These are phyloP conservation scores for Oryza meyeriana DNA, from an alignment of 176 grass and related monocot species.

Conservation along the genomic window DNA sequence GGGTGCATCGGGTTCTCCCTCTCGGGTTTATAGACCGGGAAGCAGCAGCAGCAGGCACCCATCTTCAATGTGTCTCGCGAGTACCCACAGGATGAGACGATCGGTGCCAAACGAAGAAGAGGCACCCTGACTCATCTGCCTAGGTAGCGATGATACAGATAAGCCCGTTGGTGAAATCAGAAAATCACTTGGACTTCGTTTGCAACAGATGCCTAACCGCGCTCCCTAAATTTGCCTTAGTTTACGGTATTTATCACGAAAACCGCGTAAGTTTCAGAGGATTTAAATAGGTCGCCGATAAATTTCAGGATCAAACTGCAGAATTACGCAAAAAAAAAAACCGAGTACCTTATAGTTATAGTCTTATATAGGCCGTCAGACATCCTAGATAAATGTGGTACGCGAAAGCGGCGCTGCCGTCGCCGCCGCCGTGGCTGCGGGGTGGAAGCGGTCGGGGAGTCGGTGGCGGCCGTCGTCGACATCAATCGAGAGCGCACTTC, in stretches of 20 bases:
- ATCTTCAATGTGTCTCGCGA: conserved; percentile 23
- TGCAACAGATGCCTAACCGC: neutral
- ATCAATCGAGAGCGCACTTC: neutral
- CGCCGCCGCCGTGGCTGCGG: too few species aligned
- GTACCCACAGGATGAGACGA: neutral
- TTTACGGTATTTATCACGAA: neutral
- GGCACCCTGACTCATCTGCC: neutral
- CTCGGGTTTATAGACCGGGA: conserved; percentile 7
- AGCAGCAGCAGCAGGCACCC: conserved; percentile 41
- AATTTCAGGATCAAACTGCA: neutral
- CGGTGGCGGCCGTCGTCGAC: neutral
- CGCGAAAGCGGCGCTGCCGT: too few species aligned
- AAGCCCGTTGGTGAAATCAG: neutral
- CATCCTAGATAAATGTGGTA: too few species aligned
- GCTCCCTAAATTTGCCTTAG: neutral
- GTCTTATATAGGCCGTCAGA: too few species aligned
- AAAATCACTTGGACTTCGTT: neutral
- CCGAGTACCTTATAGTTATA: neutral
- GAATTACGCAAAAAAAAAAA: neutral
- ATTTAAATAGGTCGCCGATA: neutral
- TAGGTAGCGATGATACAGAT: neutral
- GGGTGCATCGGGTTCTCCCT: conserved; percentile 40
- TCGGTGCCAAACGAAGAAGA: neutral
- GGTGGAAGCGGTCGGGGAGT: too few species aligned
- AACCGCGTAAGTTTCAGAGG: neutral